A percentile compares a stretch with the other conserved stretches of the same genome.
phyloP scores from a whole-genome alignment of 805 yeast genomes.

The Candida piceae region DNA sequence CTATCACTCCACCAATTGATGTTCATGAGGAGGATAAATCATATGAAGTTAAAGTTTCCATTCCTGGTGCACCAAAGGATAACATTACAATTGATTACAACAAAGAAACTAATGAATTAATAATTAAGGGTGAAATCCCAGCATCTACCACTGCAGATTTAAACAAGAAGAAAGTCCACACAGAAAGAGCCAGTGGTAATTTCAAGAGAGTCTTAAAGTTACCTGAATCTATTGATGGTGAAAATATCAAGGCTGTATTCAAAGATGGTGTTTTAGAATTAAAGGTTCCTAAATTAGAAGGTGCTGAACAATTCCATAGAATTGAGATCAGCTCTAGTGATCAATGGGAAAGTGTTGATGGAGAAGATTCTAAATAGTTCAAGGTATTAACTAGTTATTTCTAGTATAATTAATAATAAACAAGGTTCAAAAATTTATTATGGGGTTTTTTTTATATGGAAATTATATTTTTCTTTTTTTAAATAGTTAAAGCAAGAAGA shows the following conservation, averaged over 20 bases:
- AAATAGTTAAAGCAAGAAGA: no score
- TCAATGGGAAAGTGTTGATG: constrained; percentile 5
- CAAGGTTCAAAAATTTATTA: no score
- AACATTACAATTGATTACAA: constrained; percentile 42
- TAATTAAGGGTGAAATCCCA: constrained; percentile 41
- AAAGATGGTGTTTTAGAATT: constrained; percentile 41
- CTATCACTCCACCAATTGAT: constrained; percentile 40
- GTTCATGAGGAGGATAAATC: constrained; percentile 38
- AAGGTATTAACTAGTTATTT: no score
- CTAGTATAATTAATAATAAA: no score
- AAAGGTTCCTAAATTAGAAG: constrained; percentile 35
- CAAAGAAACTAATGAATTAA: constrained; percentile 38
- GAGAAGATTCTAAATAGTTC: background rate
- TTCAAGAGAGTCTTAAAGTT: constrained; percentile 40
- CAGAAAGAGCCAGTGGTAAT: constrained; percentile 18
- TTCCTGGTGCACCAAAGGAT: constrained; percentile 45
- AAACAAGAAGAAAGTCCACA: constrained; percentile 11
- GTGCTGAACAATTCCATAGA: constrained; percentile 16
- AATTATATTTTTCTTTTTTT: no score
- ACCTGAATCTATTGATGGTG: constrained; percentile 39
- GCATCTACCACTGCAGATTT: constrained; percentile 4
- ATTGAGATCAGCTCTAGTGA: constrained; percentile 17
- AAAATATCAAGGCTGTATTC: constrained; percentile 40
- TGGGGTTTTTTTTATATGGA: no score
- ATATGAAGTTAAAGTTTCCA: constrained; percentile 38